Percentiles rank a stretch among this genome's conserved stretches.
Conservation (phyloP, 2,329 filamentous ascomycete species). For the Talaromyces verruculosus region DNA sequence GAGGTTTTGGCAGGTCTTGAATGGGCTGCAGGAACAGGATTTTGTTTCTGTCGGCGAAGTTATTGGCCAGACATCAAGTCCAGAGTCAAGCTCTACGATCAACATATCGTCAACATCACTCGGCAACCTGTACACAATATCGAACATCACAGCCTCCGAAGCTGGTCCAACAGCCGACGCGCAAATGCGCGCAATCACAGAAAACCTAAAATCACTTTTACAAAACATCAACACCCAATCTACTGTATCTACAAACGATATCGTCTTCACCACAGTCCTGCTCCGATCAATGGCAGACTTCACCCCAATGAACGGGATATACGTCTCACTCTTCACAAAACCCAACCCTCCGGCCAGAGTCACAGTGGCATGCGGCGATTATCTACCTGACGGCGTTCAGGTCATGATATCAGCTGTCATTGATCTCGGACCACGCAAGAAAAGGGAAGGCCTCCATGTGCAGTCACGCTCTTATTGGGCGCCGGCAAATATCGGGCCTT, state of each 20-base stretch:
- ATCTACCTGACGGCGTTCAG: slow-evolving; percentile 60
- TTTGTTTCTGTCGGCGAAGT: neutral
- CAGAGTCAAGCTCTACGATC: neutral
- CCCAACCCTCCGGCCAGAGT: slow-evolving; percentile 84
- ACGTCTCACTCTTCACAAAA: slow-evolving; percentile 69
- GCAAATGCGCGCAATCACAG: slow-evolving; percentile 41
- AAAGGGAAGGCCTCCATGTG: slow-evolving; percentile 69
- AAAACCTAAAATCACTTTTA: slow-evolving; percentile 25
- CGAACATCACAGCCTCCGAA: slow-evolving; percentile 41
- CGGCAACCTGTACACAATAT: slow-evolving; percentile 36
- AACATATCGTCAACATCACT: slow-evolving; percentile 22
- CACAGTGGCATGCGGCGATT: slow-evolving; percentile 73
- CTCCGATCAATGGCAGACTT: slow-evolving; percentile 82
- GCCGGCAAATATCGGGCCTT: slow-evolving; percentile 94
- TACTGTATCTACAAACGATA: slow-evolving; percentile 35
- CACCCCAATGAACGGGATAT: slow-evolving; percentile 69
- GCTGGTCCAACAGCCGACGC: slow-evolving; percentile 40
- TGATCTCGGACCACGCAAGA: slow-evolving; percentile 35
- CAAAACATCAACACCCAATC: slow-evolving; percentile 18
- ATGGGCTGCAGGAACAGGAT: slow-evolving; percentile 1
- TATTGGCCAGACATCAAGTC: neutral
- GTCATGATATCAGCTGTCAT: slow-evolving; percentile 60
- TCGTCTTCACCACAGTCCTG: slow-evolving; percentile 60
- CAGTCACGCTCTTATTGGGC: slow-evolving; percentile 96
- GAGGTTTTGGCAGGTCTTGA: slow-evolving; percentile 53